These are phyloP conservation scores for Starmerella cellae DNA, from an alignment of 805 yeast genomes.

Conservation along the genomic window DNA sequence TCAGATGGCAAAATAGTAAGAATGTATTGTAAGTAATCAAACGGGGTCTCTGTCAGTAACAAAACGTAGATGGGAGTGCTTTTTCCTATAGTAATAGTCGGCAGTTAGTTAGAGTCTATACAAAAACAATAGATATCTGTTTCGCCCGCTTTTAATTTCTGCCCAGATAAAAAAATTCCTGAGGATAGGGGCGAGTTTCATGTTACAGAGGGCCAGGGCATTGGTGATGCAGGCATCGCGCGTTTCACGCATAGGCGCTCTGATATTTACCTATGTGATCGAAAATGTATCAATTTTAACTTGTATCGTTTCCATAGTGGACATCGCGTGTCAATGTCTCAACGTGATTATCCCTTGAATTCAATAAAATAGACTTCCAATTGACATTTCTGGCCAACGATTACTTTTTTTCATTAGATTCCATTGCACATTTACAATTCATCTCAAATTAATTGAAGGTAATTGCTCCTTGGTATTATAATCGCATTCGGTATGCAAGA, in stretches of 20 bases:
- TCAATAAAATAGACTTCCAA: not conserved
- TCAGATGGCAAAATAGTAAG: too few relatives aligned
- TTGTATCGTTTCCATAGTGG: too few relatives aligned
- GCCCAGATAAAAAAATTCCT: too few relatives aligned
- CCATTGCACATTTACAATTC: too few relatives aligned
- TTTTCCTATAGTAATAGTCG: too few relatives aligned
- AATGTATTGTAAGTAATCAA: too few relatives aligned
- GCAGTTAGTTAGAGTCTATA: not conserved
- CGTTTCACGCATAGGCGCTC: not conserved
- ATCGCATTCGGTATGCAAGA: constrained; percentile 5
- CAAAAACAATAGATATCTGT: not conserved
- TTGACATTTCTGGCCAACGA: not conserved
- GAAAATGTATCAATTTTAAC: constrained; percentile 3
- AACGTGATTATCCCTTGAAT: not conserved
- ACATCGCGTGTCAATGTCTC: too few relatives aligned
- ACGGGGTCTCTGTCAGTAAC: too few relatives aligned
- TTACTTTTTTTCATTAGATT: not conserved
- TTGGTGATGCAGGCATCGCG: not conserved
- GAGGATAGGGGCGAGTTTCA: not conserved
- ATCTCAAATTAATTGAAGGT: not conserved
- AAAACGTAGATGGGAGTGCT: too few relatives aligned
- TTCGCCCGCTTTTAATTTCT: too few relatives aligned
- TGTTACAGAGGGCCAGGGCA: not conserved
- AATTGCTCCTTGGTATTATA: not conserved
- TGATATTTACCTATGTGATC: not conserved